Evolutionary conservation across 805 yeast species (phyloP).

Genomic region (Cyberlindnera amylophila): DNA sequence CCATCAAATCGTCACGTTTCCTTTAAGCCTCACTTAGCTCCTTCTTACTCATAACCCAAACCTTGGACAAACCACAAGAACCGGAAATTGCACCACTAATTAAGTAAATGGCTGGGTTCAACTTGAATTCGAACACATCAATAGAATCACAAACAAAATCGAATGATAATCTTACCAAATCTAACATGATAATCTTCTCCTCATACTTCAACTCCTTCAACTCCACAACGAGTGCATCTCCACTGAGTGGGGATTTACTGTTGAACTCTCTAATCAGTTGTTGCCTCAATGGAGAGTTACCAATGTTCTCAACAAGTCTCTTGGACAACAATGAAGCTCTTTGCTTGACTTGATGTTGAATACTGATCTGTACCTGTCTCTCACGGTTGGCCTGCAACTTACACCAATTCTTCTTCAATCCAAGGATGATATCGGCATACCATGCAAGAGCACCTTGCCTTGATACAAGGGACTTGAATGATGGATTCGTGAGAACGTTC

Average conservation of each 20-base stretch:
- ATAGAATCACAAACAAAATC: conserved; percentile 48
- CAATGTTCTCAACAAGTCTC: conserved; percentile 31
- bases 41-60: conserved; percentile 22
- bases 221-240: conserved; percentile 21
- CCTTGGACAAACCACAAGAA: conserved; percentile 23
- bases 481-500: conserved; percentile 39
- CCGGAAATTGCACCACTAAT: conserved; percentile 25
- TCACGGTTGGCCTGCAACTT: conserved; percentile 40
- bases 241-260: conserved; percentile 18
- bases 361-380: conserved; percentile 48
- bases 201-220: conserved; percentile 33
- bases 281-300: conserved; percentile 27
- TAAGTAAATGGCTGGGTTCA: conserved; percentile 20
- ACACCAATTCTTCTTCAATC: conserved; percentile 47
- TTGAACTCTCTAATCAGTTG: conserved; percentile 31
- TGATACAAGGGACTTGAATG: conserved; percentile 37
- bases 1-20: background rate
- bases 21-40: conserved; percentile 12
- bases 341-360: conserved; percentile 59
- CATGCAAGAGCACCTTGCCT: conserved; percentile 65
- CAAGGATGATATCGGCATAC: conserved; percentile 61
- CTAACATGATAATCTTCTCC: conserved; percentile 35
- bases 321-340: conserved; percentile 44
- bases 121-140: conserved; percentile 39
- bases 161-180: conserved; percentile 38